These are phyloP conservation scores for Mimosa pudica DNA, from an alignment of 306 rosid species.

Conservation along the genomic window DNA sequence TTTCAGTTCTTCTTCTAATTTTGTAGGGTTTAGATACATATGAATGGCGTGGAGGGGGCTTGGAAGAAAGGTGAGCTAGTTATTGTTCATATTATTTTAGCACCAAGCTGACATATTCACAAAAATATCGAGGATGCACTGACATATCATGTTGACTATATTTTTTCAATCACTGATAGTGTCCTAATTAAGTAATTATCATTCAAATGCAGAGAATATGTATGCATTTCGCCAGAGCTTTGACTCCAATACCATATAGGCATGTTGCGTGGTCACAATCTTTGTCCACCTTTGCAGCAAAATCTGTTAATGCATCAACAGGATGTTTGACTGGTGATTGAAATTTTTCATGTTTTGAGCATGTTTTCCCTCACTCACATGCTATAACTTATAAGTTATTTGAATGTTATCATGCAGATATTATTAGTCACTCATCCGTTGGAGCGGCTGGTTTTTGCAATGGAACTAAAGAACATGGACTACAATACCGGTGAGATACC, in stretches of 20 bases:
- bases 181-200: slow-evolving; percentile 14
- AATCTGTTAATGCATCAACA: slow-evolving; percentile 46
- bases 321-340: slow-evolving; percentile 52
- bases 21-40: slow-evolving; percentile 49
- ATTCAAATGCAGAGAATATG: slow-evolving; percentile 50
- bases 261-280: slow-evolving; percentile 41
- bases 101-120: background rate
- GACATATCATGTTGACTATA: background rate
- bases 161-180: slow-evolving; percentile 10
- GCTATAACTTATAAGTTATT: slow-evolving; percentile 23
- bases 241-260: slow-evolving; percentile 44
- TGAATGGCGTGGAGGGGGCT: slow-evolving; percentile 91
- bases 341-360: slow-evolving; percentile 26
- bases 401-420: slow-evolving; percentile 46
- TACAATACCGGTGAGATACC: slow-evolving; percentile 48
- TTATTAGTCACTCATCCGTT: slow-evolving; percentile 36
- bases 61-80: slow-evolving; percentile 54
- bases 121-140: background rate
- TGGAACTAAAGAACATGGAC: slow-evolving; percentile 47
- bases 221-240: slow-evolving; percentile 49
- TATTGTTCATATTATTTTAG: background rate
- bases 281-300: slow-evolving; percentile 37
- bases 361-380: slow-evolving; percentile 21
- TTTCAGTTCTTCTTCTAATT: slow-evolving; percentile 26
- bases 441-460: slow-evolving; percentile 38